Evolutionary conservation across 345 rosid species (phyloP).

Genomic region (Hevea brasiliensis): DNA sequence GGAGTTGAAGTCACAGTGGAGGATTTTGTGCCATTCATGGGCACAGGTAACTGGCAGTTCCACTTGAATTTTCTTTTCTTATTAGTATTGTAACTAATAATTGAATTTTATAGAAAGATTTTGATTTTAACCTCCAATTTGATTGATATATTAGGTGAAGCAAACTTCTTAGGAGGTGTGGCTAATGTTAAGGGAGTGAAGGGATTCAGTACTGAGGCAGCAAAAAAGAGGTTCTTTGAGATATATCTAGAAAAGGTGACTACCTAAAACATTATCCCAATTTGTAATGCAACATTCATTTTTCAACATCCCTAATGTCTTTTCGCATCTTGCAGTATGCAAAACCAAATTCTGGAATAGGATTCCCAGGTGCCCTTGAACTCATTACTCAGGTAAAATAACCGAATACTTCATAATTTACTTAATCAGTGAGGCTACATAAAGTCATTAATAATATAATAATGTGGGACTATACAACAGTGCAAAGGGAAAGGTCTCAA

Average conservation of each 20-base stretch:
- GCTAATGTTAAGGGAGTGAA: constrained; percentile 79
- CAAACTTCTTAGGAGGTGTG: constrained; percentile 89
- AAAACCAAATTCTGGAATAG: constrained; percentile 92
- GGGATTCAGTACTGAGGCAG: constrained; percentile 62
- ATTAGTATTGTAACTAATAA: background rate
- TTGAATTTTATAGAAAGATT: background rate
- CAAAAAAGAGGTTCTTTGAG: constrained; percentile 85
- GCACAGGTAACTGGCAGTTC: constrained; percentile 53
- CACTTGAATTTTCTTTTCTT: background rate
- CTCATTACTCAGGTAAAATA: constrained; percentile 71
- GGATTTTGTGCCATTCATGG: constrained; percentile 92
- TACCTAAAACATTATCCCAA: constrained; percentile 1
- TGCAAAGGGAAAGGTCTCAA: constrained; percentile 88
- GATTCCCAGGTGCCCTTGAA: constrained; percentile 92
- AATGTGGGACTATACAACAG: constrained; percentile 36
- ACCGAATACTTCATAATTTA: background rate
- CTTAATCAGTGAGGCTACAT: constrained; percentile 6
- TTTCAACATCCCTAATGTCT: constrained; percentile 1
- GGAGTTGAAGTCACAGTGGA: constrained; percentile 75
- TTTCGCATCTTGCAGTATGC: constrained; percentile 56
- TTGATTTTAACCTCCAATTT: background rate
- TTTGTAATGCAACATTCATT: constrained; percentile 10
- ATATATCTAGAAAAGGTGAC: constrained; percentile 85
- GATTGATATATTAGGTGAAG: constrained; percentile 64
- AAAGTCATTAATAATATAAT: background rate